Conservation (phyloP, 1,284 basidiomycete genomes). For the Malassezia obtusa region DNA sequence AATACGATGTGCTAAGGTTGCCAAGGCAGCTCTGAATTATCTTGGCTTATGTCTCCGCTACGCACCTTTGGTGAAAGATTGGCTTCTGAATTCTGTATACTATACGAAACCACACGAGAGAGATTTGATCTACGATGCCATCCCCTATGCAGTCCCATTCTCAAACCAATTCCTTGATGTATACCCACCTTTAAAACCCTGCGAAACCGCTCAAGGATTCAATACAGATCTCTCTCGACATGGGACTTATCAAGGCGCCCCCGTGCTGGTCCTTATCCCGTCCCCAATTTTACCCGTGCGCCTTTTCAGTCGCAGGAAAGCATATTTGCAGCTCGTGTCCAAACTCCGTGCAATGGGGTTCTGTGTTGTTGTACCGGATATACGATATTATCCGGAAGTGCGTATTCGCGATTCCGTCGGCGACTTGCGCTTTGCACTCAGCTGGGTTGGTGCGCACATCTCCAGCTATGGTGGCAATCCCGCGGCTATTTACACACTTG, state of each 20-base stretch:
- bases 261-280: conserved; percentile 48
- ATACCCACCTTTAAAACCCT: neutral
- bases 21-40: conserved; percentile 30
- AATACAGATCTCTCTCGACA: neutral
- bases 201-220: neutral
- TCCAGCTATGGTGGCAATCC: conserved; percentile 47
- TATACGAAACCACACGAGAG: neutral
- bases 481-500: conserved; percentile 43
- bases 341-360: conserved; percentile 46
- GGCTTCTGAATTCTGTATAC: neutral
- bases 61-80: neutral
- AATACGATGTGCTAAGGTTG: conserved; percentile 37
- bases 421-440: conserved; percentile 44
- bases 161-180: conserved; percentile 6
- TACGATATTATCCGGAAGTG: conserved; percentile 46
- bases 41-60: neutral
- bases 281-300: conserved; percentile 37
- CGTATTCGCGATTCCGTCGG: conserved; percentile 40
- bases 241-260: conserved; percentile 20
- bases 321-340: conserved; percentile 47
- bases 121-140: neutral
- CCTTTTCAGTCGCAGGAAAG: conserved; percentile 22
- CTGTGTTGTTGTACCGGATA: conserved; percentile 48
- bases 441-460: conserved; percentile 47
- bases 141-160: conserved; percentile 11